These are phyloP conservation scores for Flaveria sonorensis DNA, from an alignment of 129 eudicot genomes.

Conservation along the genomic window DNA sequence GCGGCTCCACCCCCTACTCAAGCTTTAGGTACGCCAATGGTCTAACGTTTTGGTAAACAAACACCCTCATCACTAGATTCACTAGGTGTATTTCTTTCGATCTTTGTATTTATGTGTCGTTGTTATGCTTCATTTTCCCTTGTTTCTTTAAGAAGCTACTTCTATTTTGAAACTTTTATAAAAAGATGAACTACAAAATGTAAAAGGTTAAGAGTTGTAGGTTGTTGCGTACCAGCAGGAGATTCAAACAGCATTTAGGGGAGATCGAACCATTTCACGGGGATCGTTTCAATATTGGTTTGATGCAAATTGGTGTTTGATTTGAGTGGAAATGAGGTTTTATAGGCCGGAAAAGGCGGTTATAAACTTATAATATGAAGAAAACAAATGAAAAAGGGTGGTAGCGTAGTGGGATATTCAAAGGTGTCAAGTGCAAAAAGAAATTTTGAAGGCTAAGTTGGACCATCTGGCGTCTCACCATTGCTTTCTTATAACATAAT, in stretches of 20 bases:
- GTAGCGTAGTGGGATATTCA: constrained; percentile 23
- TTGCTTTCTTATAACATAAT: background rate
- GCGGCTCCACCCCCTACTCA: too few species aligned
- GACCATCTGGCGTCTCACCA: background rate
- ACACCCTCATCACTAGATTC: too few species aligned
- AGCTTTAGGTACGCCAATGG: too few species aligned
- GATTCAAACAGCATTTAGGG: background rate
- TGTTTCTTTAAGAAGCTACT: too few species aligned
- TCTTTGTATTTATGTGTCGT: too few species aligned
- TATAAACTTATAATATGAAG: background rate
- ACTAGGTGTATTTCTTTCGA: too few species aligned
- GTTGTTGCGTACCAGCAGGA: background rate
- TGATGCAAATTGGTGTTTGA: background rate
- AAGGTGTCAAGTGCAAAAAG: constrained; percentile 20
- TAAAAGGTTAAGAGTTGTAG: background rate
- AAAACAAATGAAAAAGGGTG: background rate
- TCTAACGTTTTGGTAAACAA: too few species aligned
- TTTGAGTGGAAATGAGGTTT: background rate
- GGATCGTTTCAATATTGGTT: background rate
- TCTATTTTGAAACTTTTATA: too few species aligned
- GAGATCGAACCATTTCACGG: background rate
- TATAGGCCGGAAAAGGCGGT: constrained; percentile 21
- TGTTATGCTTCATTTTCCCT: too few species aligned
- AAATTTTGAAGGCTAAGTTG: constrained; percentile 16
- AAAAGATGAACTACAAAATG: background rate